These are phyloP conservation scores for Hura crepitans DNA, from an alignment of 441 rosid species.

Conservation along the genomic window DNA sequence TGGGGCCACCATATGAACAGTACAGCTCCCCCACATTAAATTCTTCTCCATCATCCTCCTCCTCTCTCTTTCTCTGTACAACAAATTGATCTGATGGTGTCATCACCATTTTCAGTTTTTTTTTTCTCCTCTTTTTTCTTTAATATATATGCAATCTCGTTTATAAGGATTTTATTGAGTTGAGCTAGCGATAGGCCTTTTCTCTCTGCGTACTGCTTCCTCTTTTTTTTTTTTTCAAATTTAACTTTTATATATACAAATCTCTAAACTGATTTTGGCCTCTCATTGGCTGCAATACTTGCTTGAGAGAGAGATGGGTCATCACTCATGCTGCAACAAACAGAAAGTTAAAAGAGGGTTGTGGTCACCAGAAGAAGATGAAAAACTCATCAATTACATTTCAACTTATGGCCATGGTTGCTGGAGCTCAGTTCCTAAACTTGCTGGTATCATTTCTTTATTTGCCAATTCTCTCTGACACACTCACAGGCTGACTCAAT, in stretches of 20 bases:
- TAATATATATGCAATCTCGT: slow-evolving; percentile 4
- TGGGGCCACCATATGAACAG: slow-evolving; percentile 30
- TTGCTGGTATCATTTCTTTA: slow-evolving; percentile 49
- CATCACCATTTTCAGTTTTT: neutral
- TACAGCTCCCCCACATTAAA: slow-evolving; percentile 35
- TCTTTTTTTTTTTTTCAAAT: too few relatives aligned
- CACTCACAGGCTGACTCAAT: neutral
- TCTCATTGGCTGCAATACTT: slow-evolving; percentile 24
- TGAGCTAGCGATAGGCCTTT: too few relatives aligned
- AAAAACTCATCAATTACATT: slow-evolving; percentile 88
- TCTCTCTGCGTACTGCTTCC: neutral
- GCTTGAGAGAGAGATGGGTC: slow-evolving; percentile 53
- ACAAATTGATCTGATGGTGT: neutral
- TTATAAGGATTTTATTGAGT: too few relatives aligned
- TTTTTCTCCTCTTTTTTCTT: neutral
- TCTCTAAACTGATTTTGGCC: slow-evolving; percentile 25
- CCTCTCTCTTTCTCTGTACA: neutral
- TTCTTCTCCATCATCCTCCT: slow-evolving; percentile 12
- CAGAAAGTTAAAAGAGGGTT: slow-evolving; percentile 97
- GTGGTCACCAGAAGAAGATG: slow-evolving; percentile 98
- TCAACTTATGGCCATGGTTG: slow-evolving; percentile 93
- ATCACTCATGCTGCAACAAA: slow-evolving; percentile 96
- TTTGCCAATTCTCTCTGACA: slow-evolving; percentile 1
- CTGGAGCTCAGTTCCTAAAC: slow-evolving; percentile 98
- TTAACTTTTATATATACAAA: slow-evolving; percentile 7